Percentiles rank a stretch among this genome's conserved stretches.
Evolutionary conservation across 805 yeast species (phyloP).

Genomic region (Hermanozyma aechmeae): DNA sequence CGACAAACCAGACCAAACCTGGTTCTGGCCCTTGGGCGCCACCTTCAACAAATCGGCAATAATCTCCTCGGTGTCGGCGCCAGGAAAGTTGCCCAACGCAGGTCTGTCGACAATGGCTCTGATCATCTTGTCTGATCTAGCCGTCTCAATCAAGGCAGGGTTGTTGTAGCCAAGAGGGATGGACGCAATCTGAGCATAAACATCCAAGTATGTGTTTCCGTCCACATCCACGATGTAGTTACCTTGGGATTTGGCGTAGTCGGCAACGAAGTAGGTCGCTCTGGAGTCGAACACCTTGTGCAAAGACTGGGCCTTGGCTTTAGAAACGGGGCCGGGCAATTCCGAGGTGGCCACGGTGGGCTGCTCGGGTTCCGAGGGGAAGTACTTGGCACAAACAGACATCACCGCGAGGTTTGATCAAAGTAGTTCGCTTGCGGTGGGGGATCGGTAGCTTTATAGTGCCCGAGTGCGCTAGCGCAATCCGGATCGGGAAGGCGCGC

Average conservation of each 20-base stretch:
- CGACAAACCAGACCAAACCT: conserved; percentile 71
- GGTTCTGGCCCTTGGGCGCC: conserved; percentile 72
- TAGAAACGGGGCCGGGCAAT: conserved; percentile 75
- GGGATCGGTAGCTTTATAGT: no score
- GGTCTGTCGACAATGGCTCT: conserved; percentile 76
- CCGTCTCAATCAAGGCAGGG: conserved; percentile 62
- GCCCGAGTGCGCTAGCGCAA: no score
- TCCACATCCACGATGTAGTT: conserved; percentile 77
- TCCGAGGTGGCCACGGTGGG: conserved; percentile 55
- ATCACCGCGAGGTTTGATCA: no score
- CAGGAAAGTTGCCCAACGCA: conserved; percentile 36
- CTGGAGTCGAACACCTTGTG: conserved; percentile 60
- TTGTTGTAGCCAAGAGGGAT: conserved; percentile 82
- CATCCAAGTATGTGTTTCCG: conserved; percentile 67
- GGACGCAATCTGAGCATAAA: conserved; percentile 78
- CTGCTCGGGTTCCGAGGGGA: conserved; percentile 70
- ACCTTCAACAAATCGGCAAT: conserved; percentile 39
- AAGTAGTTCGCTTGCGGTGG: no score
- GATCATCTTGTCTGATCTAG: conserved; percentile 60
- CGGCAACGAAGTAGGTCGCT: conserved; percentile 68
- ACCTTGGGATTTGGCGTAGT: conserved; percentile 66
- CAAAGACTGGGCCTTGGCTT: conserved; percentile 42
- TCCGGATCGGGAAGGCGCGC: no score
- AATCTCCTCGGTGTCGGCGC: conserved; percentile 55
- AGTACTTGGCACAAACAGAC: conserved; percentile 47